Evolutionary conservation across 2,329 filamentous ascomycete genomes (phyloP).

Genomic region (Epichloe sibirici): DNA sequence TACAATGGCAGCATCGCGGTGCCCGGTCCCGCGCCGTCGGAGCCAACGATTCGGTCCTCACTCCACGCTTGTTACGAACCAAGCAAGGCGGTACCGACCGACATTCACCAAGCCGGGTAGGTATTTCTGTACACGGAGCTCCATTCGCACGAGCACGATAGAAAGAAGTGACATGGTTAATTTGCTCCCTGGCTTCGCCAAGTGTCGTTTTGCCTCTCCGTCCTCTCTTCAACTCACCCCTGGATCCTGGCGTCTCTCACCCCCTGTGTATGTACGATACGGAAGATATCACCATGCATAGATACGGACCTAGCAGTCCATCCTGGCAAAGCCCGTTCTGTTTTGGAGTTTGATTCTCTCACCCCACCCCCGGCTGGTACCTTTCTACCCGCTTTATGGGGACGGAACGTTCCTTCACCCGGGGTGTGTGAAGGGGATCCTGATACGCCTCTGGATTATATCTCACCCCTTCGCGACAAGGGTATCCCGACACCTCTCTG

Average conservation of each 20-base stretch:
- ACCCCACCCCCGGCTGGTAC: conserved; percentile 1
- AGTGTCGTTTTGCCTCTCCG: not conserved
- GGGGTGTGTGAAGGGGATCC: not conserved
- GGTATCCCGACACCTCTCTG: conserved; percentile 2
- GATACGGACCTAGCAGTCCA: not conserved
- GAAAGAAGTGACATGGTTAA: not conserved
- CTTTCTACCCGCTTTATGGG: conserved; percentile 6
- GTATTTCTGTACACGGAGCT: too few species aligned
- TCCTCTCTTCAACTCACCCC: not conserved
- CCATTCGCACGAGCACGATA: too few species aligned
- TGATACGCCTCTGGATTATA: not conserved
- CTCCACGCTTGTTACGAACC: not conserved
- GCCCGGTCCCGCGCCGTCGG: not conserved
- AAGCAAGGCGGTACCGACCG: too few species aligned
- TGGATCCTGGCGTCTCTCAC: not conserved
- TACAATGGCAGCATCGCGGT: not conserved
- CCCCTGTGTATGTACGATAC: not conserved
- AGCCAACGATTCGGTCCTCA: not conserved
- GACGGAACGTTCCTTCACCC: conserved; percentile 4
- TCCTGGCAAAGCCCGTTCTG: not conserved
- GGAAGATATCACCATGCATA: not conserved
- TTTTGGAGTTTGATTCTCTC: conserved; percentile 2
- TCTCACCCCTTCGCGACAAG: not conserved
- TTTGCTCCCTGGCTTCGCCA: not conserved
- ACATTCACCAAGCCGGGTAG: too few species aligned